These are phyloP conservation scores for Crucibulum laeve DNA, from an alignment of 768 basidiomycete genomes.

Conservation along the genomic window DNA sequence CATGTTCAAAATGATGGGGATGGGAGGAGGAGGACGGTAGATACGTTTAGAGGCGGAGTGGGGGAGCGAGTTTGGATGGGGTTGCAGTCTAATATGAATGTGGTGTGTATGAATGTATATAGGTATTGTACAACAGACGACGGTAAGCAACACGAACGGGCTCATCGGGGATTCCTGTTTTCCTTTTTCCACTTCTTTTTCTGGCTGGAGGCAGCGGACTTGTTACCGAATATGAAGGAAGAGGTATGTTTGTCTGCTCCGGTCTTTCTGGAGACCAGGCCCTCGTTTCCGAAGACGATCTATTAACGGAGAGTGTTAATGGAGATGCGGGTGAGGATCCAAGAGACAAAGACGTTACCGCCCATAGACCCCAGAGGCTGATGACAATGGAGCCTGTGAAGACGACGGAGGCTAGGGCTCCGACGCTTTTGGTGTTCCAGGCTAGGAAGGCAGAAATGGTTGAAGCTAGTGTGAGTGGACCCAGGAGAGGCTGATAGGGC, in stretches of 20 bases:
- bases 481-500: slow-evolving; percentile 58
- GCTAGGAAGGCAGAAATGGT: slow-evolving; percentile 56
- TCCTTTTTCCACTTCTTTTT: slow-evolving; percentile 54
- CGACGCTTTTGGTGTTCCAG: slow-evolving; percentile 58
- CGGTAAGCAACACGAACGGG: not conserved
- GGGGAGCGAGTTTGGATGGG: slow-evolving; percentile 1
- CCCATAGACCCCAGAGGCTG: slow-evolving; percentile 69
- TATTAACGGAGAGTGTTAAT: slow-evolving; percentile 17
- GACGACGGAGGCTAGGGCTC: slow-evolving; percentile 49
- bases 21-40: slow-evolving; percentile 48
- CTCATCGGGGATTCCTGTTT: slow-evolving; percentile 20
- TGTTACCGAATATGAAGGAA: slow-evolving; percentile 76
- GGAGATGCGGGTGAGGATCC: not conserved
- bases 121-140: not conserved
- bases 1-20: slow-evolving; percentile 88
- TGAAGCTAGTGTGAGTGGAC: slow-evolving; percentile 52
- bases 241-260: slow-evolving; percentile 83
- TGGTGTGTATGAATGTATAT: not conserved
- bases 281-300: slow-evolving; percentile 60
- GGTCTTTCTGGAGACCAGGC: slow-evolving; percentile 60
- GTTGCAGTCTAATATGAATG: slow-evolving; percentile 6
- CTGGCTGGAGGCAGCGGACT: slow-evolving; percentile 53
- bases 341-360: slow-evolving; percentile 31
- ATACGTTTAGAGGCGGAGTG: slow-evolving; percentile 5
- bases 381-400: slow-evolving; percentile 46